These are phyloP conservation scores for Penicillium sclerotiorum DNA, from an alignment of 2,329 filamentous ascomycete genomes.

Conservation along the genomic window DNA sequence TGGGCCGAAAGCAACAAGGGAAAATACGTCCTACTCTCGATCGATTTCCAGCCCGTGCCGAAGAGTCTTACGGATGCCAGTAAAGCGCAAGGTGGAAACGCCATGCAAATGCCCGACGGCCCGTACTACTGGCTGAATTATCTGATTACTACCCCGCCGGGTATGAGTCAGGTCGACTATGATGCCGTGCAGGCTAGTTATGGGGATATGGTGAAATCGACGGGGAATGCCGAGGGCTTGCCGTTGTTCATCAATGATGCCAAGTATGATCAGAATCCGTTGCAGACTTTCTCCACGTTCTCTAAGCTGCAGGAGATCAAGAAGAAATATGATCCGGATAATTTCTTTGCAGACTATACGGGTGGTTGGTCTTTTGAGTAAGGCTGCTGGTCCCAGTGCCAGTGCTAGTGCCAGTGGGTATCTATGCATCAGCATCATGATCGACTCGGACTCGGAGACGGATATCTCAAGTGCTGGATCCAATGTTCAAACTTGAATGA, in stretches of 20 bases:
- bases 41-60: constrained; percentile 35
- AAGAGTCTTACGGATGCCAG: constrained; percentile 36
- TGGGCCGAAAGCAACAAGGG: constrained; percentile 37
- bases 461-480: too few relatives aligned
- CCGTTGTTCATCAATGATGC: constrained; percentile 37
- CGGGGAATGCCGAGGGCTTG: constrained; percentile 29
- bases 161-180: constrained; percentile 27
- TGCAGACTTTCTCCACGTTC: constrained; percentile 36
- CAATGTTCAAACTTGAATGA: too few relatives aligned
- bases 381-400: neutral
- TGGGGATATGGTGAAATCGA: constrained; percentile 30
- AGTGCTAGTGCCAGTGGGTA: neutral
- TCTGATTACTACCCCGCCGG: constrained; percentile 27
- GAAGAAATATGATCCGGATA: constrained; percentile 43
- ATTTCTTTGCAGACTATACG: constrained; percentile 30
- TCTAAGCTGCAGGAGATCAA: constrained; percentile 40
- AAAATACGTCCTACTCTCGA: constrained; percentile 28
- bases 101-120: constrained; percentile 39
- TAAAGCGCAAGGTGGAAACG: constrained; percentile 35
- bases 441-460: too few relatives aligned
- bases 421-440: too few relatives aligned
- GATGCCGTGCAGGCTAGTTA: constrained; percentile 34
- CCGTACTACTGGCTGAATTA: constrained; percentile 38
- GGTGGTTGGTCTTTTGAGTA: constrained; percentile 34
- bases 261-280: constrained; percentile 34